Evolutionary conservation across 2,329 filamentous ascomycete genomes (phyloP).

Genomic region (Penicillium sp.): DNA sequence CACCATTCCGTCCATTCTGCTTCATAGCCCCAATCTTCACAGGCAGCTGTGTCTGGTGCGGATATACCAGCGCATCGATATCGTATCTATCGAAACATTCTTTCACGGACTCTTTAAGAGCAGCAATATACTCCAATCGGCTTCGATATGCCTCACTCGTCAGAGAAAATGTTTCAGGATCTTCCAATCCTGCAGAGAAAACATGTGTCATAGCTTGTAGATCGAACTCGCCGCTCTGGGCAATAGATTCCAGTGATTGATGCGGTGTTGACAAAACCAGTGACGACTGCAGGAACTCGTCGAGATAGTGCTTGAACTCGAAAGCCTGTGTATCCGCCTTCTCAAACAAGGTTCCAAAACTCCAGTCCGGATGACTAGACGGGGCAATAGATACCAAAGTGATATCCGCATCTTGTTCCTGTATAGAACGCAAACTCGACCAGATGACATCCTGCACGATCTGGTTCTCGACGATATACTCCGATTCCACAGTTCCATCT

Average conservation of each 20-base stretch:
- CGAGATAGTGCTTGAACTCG: conserved; percentile 58
- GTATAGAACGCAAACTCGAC: conserved; percentile 36
- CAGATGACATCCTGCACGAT: conserved; percentile 57
- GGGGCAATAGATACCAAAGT: conserved; percentile 53
- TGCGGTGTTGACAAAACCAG: conserved; percentile 21
- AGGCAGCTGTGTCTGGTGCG: conserved; percentile 63
- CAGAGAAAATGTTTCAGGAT: conserved; percentile 54
- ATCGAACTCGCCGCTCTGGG: conserved; percentile 53
- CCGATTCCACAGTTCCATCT: conserved; percentile 21
- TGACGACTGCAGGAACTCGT: conserved; percentile 53
- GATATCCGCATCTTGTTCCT: conserved; percentile 1
- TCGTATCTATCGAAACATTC: conserved; percentile 49
- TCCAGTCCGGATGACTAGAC: conserved; percentile 27
- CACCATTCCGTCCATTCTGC: conserved; percentile 61
- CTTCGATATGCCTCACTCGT: conserved; percentile 50
- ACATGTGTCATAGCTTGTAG: conserved; percentile 51
- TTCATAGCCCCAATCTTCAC: conserved; percentile 56
- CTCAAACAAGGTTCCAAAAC: conserved; percentile 33
- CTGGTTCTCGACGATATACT: conserved; percentile 47
- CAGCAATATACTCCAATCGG: conserved; percentile 50
- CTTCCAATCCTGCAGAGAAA: conserved; percentile 56
- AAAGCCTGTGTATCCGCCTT: conserved; percentile 59
- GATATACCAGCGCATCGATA: conserved; percentile 62
- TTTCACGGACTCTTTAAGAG: conserved; percentile 53
- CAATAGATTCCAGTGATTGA: conserved; percentile 50